A percentile compares a stretch with the other conserved stretches of the same genome.
Conservation (phyloP, 208 protist genomes). For the Strigomonas culicis region DNA sequence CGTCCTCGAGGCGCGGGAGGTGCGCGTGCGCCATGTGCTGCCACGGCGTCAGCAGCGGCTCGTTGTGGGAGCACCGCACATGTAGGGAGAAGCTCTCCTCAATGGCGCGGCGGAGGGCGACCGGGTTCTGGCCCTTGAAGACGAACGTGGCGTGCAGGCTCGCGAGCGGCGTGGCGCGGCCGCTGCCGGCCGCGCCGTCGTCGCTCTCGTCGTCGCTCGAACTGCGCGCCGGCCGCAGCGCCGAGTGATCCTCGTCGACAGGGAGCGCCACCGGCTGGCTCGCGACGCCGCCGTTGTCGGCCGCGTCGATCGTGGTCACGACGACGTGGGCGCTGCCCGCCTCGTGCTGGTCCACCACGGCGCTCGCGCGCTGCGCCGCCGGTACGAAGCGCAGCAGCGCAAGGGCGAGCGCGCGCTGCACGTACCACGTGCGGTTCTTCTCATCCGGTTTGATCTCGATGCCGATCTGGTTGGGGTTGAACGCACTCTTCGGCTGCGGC, state of each 20-base stretch:
- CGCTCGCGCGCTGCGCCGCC: not conserved
- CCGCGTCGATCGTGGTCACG: constrained; percentile 5
- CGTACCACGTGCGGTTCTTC: constrained; percentile 64
- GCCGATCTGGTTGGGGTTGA: constrained; percentile 84
- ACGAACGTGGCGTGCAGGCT: constrained; percentile 11
- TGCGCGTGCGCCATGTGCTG: constrained; percentile 14
- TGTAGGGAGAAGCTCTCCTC: constrained; percentile 53
- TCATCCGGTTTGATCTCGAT: constrained; percentile 48
- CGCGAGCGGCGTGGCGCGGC: not conserved
- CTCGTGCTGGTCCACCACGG: constrained; percentile 5
- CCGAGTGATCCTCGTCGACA: not conserved
- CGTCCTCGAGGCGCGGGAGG: constrained; percentile 24
- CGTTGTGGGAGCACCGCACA: constrained; percentile 51
- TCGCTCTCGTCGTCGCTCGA: not conserved
- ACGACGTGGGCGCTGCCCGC: not conserved
- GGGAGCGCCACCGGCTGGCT: not conserved
- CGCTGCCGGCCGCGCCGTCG: not conserved
- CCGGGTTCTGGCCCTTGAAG: constrained; percentile 33
- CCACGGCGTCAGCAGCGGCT: constrained; percentile 25
- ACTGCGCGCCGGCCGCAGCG: not conserved
- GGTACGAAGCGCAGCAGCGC: constrained; percentile 53
- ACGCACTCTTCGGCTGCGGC: constrained; percentile 7
- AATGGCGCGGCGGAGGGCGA: constrained; percentile 65
- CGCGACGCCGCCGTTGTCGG: not conserved
- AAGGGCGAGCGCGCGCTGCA: constrained; percentile 48